Evolutionary conservation across 495 filamentous ascomycete genomes (phyloP), one percentile per base, ranked within the genome.

Genomic region (Trichoderma gamsii): DNA sequence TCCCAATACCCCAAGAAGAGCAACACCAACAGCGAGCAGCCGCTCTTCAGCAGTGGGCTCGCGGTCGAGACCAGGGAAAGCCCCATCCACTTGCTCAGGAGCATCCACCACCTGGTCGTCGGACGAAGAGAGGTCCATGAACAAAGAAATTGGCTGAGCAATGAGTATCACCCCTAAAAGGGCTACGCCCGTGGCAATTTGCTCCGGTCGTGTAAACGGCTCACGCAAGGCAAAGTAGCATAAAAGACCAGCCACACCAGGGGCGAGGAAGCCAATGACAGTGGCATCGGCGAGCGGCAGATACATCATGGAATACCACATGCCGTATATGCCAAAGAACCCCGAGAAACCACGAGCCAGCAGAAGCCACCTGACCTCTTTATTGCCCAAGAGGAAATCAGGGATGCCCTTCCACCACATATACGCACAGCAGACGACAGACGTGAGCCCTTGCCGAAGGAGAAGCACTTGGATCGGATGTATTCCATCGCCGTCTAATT

Each of bases 401-500:
- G 88, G 86, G 0, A 92, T 85, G 11, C 81, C 80, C 25, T 80
- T 84, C 72, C 82, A 86, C 84, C 84, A 92, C 86, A 96, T 92
- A 77, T 94, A 97, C 23, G 86, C 70, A 63, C 82, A 84, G 41
- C 88, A 87, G 52, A 88, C 78, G 3, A 91, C 23, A 1, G 86
- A 77, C 0, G 94, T 97, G 69, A 97, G 85, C 56, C 81, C 82
- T 90, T 96, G 95, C 29, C 95, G 85, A 4, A 83, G 89, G 75
- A 97, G 96, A 46, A 97, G 83, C 66, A 99, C 88, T 79, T 97
- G 94, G 72, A 96, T 89, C 12, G 94, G 91, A 79, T 96, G 86
- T 81, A 95, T 88, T 0, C 84, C 87, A 38, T 88, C 80, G 25
- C 88, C 92, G 68, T 90, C 85, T 4, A 89, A 81, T 73, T 96